phyloP scores from a whole-genome alignment of 352 stramenopile species.

The Saprolegnia diclina region DNA sequence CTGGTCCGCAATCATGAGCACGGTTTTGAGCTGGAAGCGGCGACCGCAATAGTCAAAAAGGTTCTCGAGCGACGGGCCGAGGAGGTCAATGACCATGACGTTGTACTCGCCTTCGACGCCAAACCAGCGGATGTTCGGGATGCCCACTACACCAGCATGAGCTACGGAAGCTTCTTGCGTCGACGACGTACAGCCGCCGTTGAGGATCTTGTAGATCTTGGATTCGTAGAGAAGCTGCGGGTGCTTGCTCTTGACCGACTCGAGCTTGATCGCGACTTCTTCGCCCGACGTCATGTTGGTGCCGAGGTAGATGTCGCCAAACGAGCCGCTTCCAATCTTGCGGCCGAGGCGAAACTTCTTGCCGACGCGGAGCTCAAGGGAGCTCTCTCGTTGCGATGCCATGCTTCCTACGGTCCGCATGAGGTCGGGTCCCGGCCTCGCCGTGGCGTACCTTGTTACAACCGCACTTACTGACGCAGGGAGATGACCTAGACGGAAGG shows the following conservation, averaged over 20 bases:
- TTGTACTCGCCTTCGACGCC: conserved; percentile 82
- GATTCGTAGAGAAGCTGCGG: conserved; percentile 99
- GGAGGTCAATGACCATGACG: conserved; percentile 83
- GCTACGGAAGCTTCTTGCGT: conserved; percentile 35
- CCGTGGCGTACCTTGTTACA: neutral
- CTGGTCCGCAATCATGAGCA: conserved; percentile 92
- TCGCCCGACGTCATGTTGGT: conserved; percentile 99
- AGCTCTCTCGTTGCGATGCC: conserved; percentile 65
- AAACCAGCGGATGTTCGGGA: conserved; percentile 87
- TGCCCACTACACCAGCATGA: conserved; percentile 83
- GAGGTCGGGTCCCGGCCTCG: neutral
- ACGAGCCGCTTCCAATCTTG: conserved; percentile 99
- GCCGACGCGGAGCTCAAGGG: conserved; percentile 96
- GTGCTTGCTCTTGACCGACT: conserved; percentile 96
- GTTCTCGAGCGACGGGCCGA: conserved; percentile 84
- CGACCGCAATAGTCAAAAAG: conserved; percentile 93
- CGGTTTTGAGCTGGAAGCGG: conserved; percentile 91
- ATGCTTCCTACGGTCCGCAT: conserved; percentile 33
- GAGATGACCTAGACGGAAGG: neutral
- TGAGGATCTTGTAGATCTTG: conserved; percentile 99
- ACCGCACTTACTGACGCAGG: neutral
- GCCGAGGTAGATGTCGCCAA: conserved; percentile 99
- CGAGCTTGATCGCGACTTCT: conserved; percentile 99
- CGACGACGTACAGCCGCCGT: conserved; percentile 95
- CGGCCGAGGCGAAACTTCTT: conserved; percentile 99